These are phyloP conservation scores for Lomentospora prolificans DNA, from an alignment of 2,329 filamentous ascomycete genomes.

Conservation along the genomic window DNA sequence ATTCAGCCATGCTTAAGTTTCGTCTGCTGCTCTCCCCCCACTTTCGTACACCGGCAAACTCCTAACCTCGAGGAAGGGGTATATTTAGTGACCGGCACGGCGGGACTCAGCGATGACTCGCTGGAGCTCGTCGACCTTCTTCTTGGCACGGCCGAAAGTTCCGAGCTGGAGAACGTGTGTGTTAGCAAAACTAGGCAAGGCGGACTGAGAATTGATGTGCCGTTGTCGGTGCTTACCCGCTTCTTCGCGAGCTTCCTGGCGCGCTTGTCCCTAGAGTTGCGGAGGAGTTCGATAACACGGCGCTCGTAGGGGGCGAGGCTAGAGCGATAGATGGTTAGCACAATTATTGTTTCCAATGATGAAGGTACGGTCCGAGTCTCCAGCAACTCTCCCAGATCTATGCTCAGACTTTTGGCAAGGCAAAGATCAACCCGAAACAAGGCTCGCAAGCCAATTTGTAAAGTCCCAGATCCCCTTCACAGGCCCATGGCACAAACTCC, in stretches of 20 bases:
- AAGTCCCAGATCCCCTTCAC: too few species aligned
- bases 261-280: conserved; percentile 99
- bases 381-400: too few species aligned
- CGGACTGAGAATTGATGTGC: too few species aligned
- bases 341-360: background rate
- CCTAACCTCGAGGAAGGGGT: background rate
- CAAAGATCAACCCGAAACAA: too few species aligned
- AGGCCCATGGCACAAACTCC: too few species aligned
- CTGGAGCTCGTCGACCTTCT: conserved; percentile 98
- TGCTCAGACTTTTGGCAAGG: too few species aligned
- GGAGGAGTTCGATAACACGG: conserved; percentile 96
- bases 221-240: too few species aligned
- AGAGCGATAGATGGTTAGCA: conserved; percentile 19
- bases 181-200: conserved; percentile 10
- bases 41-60: background rate
- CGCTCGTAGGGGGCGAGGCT: conserved; percentile 93
- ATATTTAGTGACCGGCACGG: conserved; percentile 47
- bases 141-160: conserved; percentile 97
- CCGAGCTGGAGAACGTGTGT: conserved; percentile 64
- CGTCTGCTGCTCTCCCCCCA: background rate
- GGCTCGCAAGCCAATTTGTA: too few species aligned
- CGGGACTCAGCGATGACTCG: conserved; percentile 95
- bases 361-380: background rate
- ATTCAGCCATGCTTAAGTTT: background rate
- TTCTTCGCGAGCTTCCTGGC: conserved; percentile 99